These are phyloP conservation scores for Boechera divaricarpa DNA, from an alignment of 345 rosid species.

Conservation along the genomic window DNA sequence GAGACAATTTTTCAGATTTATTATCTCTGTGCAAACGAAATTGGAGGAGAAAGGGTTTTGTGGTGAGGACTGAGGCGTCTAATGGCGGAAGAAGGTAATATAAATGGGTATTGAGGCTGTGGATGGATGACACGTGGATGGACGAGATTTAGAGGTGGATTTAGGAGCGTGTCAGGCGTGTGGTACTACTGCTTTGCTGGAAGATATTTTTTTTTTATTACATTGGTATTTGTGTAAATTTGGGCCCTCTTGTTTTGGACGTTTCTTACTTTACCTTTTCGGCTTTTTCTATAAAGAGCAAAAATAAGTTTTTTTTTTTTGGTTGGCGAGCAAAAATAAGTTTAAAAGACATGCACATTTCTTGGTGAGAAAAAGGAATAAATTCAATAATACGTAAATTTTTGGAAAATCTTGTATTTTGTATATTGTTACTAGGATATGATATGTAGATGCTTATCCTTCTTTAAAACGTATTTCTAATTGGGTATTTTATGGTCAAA, in stretches of 20 bases:
- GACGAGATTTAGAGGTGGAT: constrained; percentile 27
- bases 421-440: too few species aligned
- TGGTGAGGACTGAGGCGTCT: background rate
- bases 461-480: too few species aligned
- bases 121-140: constrained; percentile 57
- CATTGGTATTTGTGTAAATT: background rate
- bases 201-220: background rate
- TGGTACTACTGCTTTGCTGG: constrained; percentile 41
- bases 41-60: constrained; percentile 18
- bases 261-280: background rate
- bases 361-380: background rate
- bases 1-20: background rate
- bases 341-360: background rate
- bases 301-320: background rate
- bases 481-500: too few species aligned
- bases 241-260: background rate
- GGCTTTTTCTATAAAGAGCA: background rate
- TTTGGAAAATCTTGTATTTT: too few species aligned
- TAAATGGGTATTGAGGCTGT: constrained; percentile 42
- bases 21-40: background rate
- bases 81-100: constrained; percentile 26
- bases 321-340: background rate
- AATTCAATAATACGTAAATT: background rate
- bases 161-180: constrained; percentile 58
- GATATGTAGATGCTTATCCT: too few species aligned